These are phyloP conservation scores for Paramecium bursaria DNA, from an alignment of 73 alveolate species.

Conservation along the genomic window DNA sequence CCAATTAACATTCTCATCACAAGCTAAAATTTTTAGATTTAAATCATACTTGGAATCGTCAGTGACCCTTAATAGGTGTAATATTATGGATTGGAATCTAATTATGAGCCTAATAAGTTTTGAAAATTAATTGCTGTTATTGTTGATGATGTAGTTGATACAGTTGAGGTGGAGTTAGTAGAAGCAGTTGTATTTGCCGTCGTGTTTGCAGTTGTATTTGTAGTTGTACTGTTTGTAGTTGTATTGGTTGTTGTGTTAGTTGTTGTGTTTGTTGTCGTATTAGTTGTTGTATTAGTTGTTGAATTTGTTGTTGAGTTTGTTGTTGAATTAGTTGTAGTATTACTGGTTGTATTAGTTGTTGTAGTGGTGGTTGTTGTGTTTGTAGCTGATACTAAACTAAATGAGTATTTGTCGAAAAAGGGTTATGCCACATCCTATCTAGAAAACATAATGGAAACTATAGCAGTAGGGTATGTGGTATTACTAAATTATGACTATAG, in stretches of 20 bases:
- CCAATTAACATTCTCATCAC: conserved; percentile 69
- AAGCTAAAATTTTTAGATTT: not conserved
- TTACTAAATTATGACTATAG: conserved; percentile 45
- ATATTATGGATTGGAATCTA: conserved; percentile 61
- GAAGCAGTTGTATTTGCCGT: conserved; percentile 7
- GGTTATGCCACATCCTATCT: not conserved
- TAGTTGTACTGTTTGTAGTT: conserved; percentile 36
- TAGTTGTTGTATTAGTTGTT: not conserved
- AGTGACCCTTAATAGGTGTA: conserved; percentile 65
- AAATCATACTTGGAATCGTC: conserved; percentile 30
- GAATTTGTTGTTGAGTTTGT: not conserved
- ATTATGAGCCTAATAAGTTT: conserved; percentile 42
- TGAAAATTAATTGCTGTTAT: conserved; percentile 21
- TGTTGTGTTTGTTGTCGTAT: not conserved
- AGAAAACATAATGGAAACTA: conserved; percentile 46
- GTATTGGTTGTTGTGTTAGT: not conserved
- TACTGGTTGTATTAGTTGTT: conserved; percentile 38
- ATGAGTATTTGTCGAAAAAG: conserved; percentile 18
- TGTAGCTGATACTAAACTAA: conserved; percentile 7
- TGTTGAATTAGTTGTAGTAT: conserved; percentile 21
- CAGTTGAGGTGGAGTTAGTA: not conserved
- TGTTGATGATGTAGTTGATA: not conserved
- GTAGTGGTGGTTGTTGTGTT: not conserved
- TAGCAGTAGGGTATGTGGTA: conserved; percentile 30
- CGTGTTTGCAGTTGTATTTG: conserved; percentile 1